Evolutionary conservation across 352 stramenopile genomes (phyloP).

Genomic region (Phytopythium oedochilum): DNA sequence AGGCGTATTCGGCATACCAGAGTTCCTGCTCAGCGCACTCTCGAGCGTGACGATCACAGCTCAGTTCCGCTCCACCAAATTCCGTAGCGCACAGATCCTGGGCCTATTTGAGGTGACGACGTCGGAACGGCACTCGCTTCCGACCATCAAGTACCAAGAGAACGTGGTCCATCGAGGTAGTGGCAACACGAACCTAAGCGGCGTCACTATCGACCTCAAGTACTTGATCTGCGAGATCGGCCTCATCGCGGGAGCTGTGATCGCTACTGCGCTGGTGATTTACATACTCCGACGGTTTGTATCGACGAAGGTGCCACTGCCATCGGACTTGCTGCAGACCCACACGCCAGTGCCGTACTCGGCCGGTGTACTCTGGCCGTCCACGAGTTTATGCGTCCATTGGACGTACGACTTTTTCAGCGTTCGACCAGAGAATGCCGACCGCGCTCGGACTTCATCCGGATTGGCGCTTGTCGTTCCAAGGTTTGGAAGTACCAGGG

Average conservation of each 20-base stretch:
- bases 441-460: conserved; percentile 8
- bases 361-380: conserved; percentile 22
- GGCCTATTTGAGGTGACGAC: conserved; percentile 1
- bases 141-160: conserved; percentile 7
- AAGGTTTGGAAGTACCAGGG: background rate
- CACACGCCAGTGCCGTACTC: conserved; percentile 25
- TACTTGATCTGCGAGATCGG: conserved; percentile 19
- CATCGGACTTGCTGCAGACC: background rate
- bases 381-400: conserved; percentile 20
- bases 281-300: background rate
- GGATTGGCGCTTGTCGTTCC: background rate
- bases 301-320: background rate
- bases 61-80: conserved; percentile 25
- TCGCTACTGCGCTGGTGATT: background rate
- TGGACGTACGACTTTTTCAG: conserved; percentile 32
- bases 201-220: conserved; percentile 30
- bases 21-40: conserved; percentile 31
- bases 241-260: background rate
- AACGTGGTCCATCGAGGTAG: conserved; percentile 11
- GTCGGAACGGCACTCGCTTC: background rate
- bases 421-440: conserved; percentile 10
- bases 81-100: conserved; percentile 16
- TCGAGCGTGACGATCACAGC: conserved; percentile 25
- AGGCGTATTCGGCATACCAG: conserved; percentile 16
- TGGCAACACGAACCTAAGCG: conserved; percentile 16